Evolutionary conservation across 2,329 filamentous ascomycete genomes (phyloP).

Genomic region (Xylaria sp.): DNA sequence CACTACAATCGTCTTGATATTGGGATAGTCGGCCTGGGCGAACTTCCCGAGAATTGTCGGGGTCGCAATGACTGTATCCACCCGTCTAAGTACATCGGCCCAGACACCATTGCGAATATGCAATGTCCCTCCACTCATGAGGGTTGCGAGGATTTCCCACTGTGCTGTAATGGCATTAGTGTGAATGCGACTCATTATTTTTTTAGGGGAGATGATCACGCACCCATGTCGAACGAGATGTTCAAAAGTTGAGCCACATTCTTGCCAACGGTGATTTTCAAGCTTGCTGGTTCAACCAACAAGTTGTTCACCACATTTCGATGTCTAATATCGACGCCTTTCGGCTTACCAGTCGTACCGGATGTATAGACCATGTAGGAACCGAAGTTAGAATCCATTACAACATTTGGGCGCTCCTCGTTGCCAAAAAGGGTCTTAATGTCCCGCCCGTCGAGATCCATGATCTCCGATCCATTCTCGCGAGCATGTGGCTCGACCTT

Average conservation of each 20-base stretch:
- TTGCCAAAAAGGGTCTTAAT: constrained; percentile 22
- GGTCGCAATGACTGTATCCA: constrained; percentile 66
- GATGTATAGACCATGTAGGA: constrained; percentile 60
- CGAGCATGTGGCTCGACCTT: constrained; percentile 36
- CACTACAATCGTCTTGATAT: constrained; percentile 64
- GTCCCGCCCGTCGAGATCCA: constrained; percentile 34
- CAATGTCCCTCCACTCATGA: constrained; percentile 69
- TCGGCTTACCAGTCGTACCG: constrained; percentile 67
- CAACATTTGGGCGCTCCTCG: constrained; percentile 32
- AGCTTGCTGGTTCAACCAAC: constrained; percentile 61
- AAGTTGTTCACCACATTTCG: constrained; percentile 62
- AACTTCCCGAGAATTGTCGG: constrained; percentile 66
- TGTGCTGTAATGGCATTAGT: constrained; percentile 56
- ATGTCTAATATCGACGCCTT: constrained; percentile 69
- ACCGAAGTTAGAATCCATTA: constrained; percentile 41
- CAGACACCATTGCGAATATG: constrained; percentile 63
- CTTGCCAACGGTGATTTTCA: constrained; percentile 62
- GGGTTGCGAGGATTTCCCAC: constrained; percentile 68
- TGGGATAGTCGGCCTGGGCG: constrained; percentile 58
- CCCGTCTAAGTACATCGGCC: constrained; percentile 59
- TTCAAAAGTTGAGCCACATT: constrained; percentile 67
- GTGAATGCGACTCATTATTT: constrained; percentile 20
- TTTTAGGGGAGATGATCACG: constrained; percentile 42
- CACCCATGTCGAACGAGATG: constrained; percentile 71
- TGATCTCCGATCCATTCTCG: constrained; percentile 48